phyloP scores from a whole-genome alignment of 2,329 filamentous ascomycete species.

The Aureobasidium sp. region DNA sequence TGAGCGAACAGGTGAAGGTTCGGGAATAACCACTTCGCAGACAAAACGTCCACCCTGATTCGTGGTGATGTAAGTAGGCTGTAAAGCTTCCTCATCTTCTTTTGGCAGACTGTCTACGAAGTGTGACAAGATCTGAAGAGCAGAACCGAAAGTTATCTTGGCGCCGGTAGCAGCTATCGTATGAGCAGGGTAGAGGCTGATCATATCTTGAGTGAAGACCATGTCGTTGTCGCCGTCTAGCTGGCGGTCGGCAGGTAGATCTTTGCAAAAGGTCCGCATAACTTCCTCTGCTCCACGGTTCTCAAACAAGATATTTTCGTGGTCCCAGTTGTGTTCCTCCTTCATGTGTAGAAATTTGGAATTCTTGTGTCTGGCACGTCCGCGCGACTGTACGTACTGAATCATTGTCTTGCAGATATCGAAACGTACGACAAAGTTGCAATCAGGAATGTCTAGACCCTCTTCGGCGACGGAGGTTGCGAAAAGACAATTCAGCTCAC shows the following conservation, averaged over 20 bases:
- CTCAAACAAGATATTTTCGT: conserved; percentile 49
- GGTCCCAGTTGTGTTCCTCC: conserved; percentile 57
- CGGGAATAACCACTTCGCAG: conserved; percentile 72
- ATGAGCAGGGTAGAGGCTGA: conserved; percentile 40
- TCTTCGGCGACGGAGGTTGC: conserved; percentile 58
- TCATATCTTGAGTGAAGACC: conserved; percentile 45
- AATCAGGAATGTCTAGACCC: conserved; percentile 57
- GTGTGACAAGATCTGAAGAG: conserved; percentile 59
- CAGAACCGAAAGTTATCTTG: conserved; percentile 67
- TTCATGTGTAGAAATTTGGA: conserved; percentile 82
- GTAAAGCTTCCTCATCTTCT: conserved; percentile 41
- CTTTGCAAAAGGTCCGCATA: conserved; percentile 67
- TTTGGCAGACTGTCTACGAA: conserved; percentile 63
- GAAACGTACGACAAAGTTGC: conserved; percentile 64
- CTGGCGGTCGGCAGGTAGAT: conserved; percentile 64
- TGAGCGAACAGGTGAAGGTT: conserved; percentile 60
- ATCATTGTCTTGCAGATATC: conserved; percentile 86
- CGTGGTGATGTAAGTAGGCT: conserved; percentile 54
- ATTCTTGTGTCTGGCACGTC: conserved; percentile 66
- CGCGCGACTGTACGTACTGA: conserved; percentile 88
- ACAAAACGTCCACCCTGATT: conserved; percentile 51
- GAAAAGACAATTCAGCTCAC: conserved; percentile 52
- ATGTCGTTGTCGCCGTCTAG: conserved; percentile 52
- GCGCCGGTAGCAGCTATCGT: conserved; percentile 60
- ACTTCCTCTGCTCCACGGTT: conserved; percentile 49